These are phyloP conservation scores for Termitomyces sp. DNA, from an alignment of 768 basidiomycete genomes.

Conservation along the genomic window DNA sequence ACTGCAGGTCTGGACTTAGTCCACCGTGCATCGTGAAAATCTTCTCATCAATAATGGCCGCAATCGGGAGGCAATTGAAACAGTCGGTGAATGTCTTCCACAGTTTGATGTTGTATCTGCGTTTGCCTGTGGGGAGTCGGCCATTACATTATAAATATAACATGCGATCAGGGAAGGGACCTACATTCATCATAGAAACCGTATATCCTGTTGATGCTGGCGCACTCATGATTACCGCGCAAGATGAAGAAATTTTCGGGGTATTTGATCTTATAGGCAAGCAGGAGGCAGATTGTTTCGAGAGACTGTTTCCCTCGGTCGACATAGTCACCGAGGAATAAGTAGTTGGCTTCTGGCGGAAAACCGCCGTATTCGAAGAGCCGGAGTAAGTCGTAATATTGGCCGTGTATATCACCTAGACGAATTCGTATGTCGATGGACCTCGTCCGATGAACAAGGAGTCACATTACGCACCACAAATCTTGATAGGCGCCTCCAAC, in stretches of 20 bases:
- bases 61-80: constrained; percentile 99
- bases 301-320: constrained; percentile 98
- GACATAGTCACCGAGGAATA: constrained; percentile 99
- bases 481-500: constrained; percentile 99
- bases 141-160: constrained; percentile 8
- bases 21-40: constrained; percentile 99
- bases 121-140: constrained; percentile 67
- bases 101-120: constrained; percentile 99
- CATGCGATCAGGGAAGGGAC: constrained; percentile 15
- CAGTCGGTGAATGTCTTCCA: constrained; percentile 99
- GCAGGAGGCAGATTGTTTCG: constrained; percentile 98
- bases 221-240: constrained; percentile 98
- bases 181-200: constrained; percentile 99
- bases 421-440: constrained; percentile 8
- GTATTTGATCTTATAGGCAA: constrained; percentile 99
- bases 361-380: constrained; percentile 99
- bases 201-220: constrained; percentile 99
- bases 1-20: constrained; percentile 93
- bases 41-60: constrained; percentile 99
- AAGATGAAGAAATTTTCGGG: constrained; percentile 99
- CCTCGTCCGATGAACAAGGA: constrained; percentile 14
- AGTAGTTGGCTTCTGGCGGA: constrained; percentile 99
- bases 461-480: constrained; percentile 72
- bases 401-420: constrained; percentile 96
- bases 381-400: constrained; percentile 97